Base-by-base conservation (phyloP, 2,329 filamentous ascomycete species). In the Pseudogymnoascus sp. region DNA sequence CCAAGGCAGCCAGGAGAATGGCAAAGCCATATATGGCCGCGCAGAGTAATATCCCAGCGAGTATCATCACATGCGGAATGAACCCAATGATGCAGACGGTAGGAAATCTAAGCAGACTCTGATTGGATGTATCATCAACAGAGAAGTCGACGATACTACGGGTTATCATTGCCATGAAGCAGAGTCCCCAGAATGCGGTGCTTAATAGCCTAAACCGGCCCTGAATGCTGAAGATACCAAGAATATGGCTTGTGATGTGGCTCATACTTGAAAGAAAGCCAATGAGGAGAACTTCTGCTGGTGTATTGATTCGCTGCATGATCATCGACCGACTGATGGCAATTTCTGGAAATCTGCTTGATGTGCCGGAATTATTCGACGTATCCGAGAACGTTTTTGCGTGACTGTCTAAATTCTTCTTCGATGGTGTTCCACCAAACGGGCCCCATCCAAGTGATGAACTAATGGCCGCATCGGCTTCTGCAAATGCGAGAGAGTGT, bases 41-140 rank as follows among this genome's bases (percentile, higher is more conserved):
- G 72, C 95, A 97, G 15, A 88, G 77, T 4, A 85, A 64, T 56
- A 97, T 96, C 0, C 93, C 95, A 7, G 83, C 70, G 1, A 97
- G 76, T 11, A 97, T 90, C 23, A 96, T 79, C n/a, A 97, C 81
- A 74, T 97, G 93, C 1, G 95, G 95, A 37, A 97, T 89, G 73
- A 97, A 97, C 0, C 93, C 91, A 31, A 97, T 89, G 64, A 97
- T 92, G 71, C 91, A 97, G 42, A 97, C 92, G 0, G 93, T 97
- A 3, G 95, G 95, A 68, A 96, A 97, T 65, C 91, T 85, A 44
- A 97, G 80, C 10, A 96, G 80, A 3, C 90, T 88, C 70, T 87
- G 83, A 21, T 78, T 78, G 0, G 77, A 73, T 4, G 86, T 75
- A 65, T 90, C 84, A 33, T 88, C 83, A 15, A 85, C 70, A 5